phyloP scores from a whole-genome alignment of 2,329 filamentous ascomycete genomes.

The Penicillium sp. region DNA sequence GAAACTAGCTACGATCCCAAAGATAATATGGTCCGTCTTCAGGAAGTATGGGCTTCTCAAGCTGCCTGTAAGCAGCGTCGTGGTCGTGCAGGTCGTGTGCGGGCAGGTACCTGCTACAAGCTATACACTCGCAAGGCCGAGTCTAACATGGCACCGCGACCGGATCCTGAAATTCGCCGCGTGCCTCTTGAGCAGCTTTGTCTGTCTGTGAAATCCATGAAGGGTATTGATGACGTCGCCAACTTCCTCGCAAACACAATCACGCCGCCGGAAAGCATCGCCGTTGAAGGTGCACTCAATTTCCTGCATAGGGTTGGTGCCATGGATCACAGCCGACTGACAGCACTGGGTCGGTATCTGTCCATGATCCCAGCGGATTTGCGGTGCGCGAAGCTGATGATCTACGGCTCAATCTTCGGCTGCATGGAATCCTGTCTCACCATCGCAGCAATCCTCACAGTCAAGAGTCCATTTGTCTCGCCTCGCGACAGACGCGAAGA shows the following conservation, averaged over 20 bases:
- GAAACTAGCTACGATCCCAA: conserved; percentile 91
- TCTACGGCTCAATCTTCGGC: conserved; percentile 90
- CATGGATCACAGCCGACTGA: conserved; percentile 79
- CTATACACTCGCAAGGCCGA: conserved; percentile 87
- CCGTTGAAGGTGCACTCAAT: conserved; percentile 79
- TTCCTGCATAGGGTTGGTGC: conserved; percentile 83
- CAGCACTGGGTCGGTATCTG: conserved; percentile 87
- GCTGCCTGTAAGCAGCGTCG: conserved; percentile 93
- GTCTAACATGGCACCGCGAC: conserved; percentile 75
- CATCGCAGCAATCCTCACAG: conserved; percentile 88
- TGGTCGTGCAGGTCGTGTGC: conserved; percentile 88
- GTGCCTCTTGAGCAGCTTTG: conserved; percentile 94
- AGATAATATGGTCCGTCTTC: conserved; percentile 90
- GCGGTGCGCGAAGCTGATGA: conserved; percentile 88
- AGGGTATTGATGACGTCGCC: conserved; percentile 74
- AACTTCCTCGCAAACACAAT: conserved; percentile 80
- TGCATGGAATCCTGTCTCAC: conserved; percentile 86
- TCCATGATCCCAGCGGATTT: conserved; percentile 93
- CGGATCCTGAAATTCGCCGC: conserved; percentile 88
- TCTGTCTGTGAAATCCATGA: conserved; percentile 89
- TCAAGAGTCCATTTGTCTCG: conserved; percentile 80
- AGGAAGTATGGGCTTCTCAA: conserved; percentile 91
- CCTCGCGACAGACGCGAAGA: conserved; percentile 80
- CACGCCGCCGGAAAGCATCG: conserved; percentile 80
- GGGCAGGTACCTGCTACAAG: conserved; percentile 90